phyloP scores from a whole-genome alignment of 1,284 basidiomycete genomes.

The Tremellales sp. region DNA sequence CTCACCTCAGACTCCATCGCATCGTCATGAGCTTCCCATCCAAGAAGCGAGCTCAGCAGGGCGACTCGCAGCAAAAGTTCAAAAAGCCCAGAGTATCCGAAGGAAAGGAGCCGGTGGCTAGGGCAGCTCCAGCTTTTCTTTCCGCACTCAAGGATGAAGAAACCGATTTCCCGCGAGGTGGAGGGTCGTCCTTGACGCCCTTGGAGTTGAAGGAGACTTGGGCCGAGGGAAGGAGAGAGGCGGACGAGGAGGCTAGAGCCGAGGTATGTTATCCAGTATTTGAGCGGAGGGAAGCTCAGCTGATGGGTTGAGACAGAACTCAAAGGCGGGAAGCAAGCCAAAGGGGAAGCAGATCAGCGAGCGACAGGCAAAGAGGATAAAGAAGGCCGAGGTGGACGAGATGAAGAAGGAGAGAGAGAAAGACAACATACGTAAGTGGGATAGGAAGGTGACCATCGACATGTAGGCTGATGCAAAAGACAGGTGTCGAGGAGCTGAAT shows the following conservation, averaged over 20 bases:
- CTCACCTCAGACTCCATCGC: neutral
- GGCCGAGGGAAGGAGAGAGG: slow-evolving; percentile 79
- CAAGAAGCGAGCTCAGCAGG: slow-evolving; percentile 7
- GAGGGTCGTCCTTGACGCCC: slow-evolving; percentile 69
- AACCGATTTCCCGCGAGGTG: slow-evolving; percentile 90
- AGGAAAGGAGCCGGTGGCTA: neutral
- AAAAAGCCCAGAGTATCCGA: slow-evolving; percentile 11
- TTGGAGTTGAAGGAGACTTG: slow-evolving; percentile 84
- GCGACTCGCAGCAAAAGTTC: neutral
- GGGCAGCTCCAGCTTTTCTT: slow-evolving; percentile 37
- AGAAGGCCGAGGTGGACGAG: slow-evolving; percentile 55
- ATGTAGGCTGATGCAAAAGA: neutral
- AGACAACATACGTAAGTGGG: slow-evolving; percentile 41
- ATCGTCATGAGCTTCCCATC: slow-evolving; percentile 2
- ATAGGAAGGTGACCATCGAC: slow-evolving; percentile 23
- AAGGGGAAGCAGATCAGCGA: slow-evolving; percentile 31
- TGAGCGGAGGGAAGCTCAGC: slow-evolving; percentile 19
- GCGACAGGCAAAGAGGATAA: slow-evolving; percentile 44
- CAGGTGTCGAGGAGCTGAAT: slow-evolving; percentile 82
- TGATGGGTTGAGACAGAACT: slow-evolving; percentile 46
- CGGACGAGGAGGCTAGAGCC: slow-evolving; percentile 69
- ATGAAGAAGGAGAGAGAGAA: slow-evolving; percentile 46
- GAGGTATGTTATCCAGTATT: slow-evolving; percentile 22
- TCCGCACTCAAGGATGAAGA: slow-evolving; percentile 61
- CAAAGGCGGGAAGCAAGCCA: slow-evolving; percentile 21